These are phyloP conservation scores for Tetracladium setigerum DNA, from an alignment of 495 filamentous ascomycete genomes.

Conservation along the genomic window DNA sequence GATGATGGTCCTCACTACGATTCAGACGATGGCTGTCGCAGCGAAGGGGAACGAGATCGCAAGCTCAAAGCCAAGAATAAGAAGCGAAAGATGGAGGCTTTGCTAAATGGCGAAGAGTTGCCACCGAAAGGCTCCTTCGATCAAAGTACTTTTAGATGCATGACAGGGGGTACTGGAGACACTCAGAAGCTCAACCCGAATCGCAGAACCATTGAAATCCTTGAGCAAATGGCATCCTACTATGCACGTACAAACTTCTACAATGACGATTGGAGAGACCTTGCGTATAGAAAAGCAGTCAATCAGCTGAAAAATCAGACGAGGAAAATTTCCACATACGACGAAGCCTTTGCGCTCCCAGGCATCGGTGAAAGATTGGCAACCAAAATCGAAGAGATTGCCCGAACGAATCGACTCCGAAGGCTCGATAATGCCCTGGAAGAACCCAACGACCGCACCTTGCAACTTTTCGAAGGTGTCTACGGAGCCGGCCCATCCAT, in stretches of 20 bases:
- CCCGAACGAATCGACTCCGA: constrained; percentile 59
- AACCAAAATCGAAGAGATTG: constrained; percentile 89
- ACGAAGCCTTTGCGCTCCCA: constrained; percentile 61
- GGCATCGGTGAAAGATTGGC: constrained; percentile 73
- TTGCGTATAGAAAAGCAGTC: constrained; percentile 78
- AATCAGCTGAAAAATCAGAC: constrained; percentile 59
- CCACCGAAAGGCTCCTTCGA: constrained; percentile 7
- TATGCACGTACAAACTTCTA: constrained; percentile 56
- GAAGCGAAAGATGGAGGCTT: too few species aligned
- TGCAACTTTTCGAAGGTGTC: constrained; percentile 66
- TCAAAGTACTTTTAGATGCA: constrained; percentile 57
- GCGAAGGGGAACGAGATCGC: not conserved
- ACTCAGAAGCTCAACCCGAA: constrained; percentile 47
- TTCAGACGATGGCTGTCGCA: not conserved
- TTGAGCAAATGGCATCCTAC: constrained; percentile 77
- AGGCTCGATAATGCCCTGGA: constrained; percentile 61
- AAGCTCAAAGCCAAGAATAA: not conserved
- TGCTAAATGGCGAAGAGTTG: not conserved
- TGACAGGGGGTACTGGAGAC: constrained; percentile 36
- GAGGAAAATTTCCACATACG: constrained; percentile 54
- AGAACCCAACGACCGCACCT: constrained; percentile 53
- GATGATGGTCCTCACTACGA: too few species aligned
- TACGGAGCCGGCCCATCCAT: constrained; percentile 70
- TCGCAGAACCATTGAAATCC: constrained; percentile 62
- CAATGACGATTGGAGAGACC: constrained; percentile 73